Base-by-base conservation (phyloP, 805 yeast species). In the Priceomyces melissophilus region DNA sequence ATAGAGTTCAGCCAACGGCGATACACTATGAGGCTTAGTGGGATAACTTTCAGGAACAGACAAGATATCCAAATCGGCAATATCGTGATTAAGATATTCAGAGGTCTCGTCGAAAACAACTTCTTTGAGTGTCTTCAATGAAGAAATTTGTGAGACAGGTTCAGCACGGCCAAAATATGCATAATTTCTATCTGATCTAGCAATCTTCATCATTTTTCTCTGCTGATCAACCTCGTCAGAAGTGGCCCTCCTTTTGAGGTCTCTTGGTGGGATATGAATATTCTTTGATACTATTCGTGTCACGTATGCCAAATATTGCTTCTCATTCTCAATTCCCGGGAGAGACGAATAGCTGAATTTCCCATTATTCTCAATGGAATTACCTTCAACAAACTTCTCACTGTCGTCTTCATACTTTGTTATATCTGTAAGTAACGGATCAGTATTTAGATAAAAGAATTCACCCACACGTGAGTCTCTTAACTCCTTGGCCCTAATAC, bases 1-100 rank as follows among this genome's bases (percentile, higher is more conserved):
- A 54, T 85, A 87, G 25, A 91, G 64, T 54, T 93, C 97, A 0
- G 96, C 87, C 45, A 91, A 67, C 1, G 97, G 83, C 6, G 73
- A 61, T 0, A 67, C 74, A 32, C 56, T 50, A 43, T 66, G 73
- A 1, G 66, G 59, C 17, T 58, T 59, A 0, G 69, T 60, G 10
- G 75, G 75, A 43, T 65, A 68, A 39, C 64, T 64, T 35, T 68
- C 73, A 1, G 75, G 74, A 4, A 69, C 55, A 1, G 70, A 52
- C n/a, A 69, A 43, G 9, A 70, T 54, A 36, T 68, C 69, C 42
- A 69, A 40, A 6, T 64, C 67, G 3, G 54, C 39, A 11, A 70
- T 46, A 30, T 51, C 51, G 35, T 54, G 58, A 27, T 48, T 40
- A 17, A 62, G 48, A 36, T 55, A 61, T 26, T 36, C 47, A 12